Evolutionary conservation across 2,329 filamentous ascomycete species (phyloP), one percentile per base, ranked within the genome.

Genomic region (Akanthomyces muscarius): DNA sequence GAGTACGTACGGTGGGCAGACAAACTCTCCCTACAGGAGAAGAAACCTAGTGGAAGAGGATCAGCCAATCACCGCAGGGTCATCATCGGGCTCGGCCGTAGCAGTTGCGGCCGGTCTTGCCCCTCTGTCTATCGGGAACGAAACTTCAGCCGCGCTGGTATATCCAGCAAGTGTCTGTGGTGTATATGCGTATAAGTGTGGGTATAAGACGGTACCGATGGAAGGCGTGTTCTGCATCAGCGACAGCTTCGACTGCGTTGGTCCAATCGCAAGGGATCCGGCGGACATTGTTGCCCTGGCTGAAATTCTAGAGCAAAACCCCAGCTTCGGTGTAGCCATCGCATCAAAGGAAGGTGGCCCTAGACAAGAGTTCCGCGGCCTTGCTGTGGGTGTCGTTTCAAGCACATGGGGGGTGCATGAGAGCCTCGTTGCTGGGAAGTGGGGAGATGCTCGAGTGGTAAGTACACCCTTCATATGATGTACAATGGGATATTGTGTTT

Each of bases 161-260:
- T 62, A 62, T 38, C 63, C 63, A 23, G 63, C 58, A 13, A 61
- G 58, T 8, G 25, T 62, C 1, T 60, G 57, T 50, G 63, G 63
- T 18, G 28, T 58, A 4, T 64, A 64, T 41, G 58, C 52, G 10
- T 56, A 62, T 11, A 64, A 64, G 41, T 45, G 61, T 10, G 52
- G 47, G 18, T 33, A 56, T 8, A 50, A 41, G 18, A 45, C 44
- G 13, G 63, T 55, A 7, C 54, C 51, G 10, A 53, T 53, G 48
- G 47, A 64, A 21, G 63, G 63, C 21, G 53, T 64, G 2, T 64
- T 64, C 36, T 36, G 47, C 21, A 21, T 64, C 44, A 64, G 62
- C 51, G 21, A 44, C 42, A 54, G 33, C 8, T 64, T 45, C 23
- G 62, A 64, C 30, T 57, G 56, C 13, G 33, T 64, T 44, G 62